Base-by-base conservation (phyloP, 1,139 yeast genomes). In the Saccharomyces hybrid region DNA sequence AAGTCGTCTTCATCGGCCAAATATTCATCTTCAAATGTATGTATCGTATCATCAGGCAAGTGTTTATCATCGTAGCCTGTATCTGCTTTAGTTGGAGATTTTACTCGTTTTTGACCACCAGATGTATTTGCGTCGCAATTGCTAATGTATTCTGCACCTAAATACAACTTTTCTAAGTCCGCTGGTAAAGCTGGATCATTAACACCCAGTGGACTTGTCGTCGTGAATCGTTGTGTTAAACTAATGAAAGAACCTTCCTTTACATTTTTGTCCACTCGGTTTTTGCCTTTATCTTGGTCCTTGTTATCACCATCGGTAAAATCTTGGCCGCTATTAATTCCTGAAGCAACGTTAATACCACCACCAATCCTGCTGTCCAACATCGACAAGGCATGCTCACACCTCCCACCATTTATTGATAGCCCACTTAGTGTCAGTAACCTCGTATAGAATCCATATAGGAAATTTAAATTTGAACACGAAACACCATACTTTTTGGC, bases 361-460 rank as follows among this genome's bases (percentile, higher is more conserved):
- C 34, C 25, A 38, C 46, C 38, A 52, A 44, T 50, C 47, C 51
- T 53, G 27, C 54, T 58, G 44, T 54, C 56, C 23, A 58, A 53
- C 28, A 56, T 46, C 16, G 59, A 53, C 13, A 52, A 48, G 5
- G 49, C 52, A 20, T 52, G 53, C 47, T 63, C 60, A 49, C 52
- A 41, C 41, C 57, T 50, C 1, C 64, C 64, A n/a, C 65, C 65
- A 27, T 58, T 51, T 30, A 60, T 59, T 25, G 67, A 61, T 47
- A 64, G 47, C 16, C 70, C 65, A 58, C 64, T 60, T 27, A 63
- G 30, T 25, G 63, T 59, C 50, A 64, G 53, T 30, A 67, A 56
- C 32, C 64, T 58, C 4, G 65, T 60, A 51, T 64, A 65, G 44
- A 65, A 62, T 2, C 66, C 65, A 53, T 53, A 62, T n/a, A 65